Percentiles rank a stretch among this genome's conserved stretches.
phyloP scores from a whole-genome alignment of 306 rosid genomes.

The Datisca glomerata region DNA sequence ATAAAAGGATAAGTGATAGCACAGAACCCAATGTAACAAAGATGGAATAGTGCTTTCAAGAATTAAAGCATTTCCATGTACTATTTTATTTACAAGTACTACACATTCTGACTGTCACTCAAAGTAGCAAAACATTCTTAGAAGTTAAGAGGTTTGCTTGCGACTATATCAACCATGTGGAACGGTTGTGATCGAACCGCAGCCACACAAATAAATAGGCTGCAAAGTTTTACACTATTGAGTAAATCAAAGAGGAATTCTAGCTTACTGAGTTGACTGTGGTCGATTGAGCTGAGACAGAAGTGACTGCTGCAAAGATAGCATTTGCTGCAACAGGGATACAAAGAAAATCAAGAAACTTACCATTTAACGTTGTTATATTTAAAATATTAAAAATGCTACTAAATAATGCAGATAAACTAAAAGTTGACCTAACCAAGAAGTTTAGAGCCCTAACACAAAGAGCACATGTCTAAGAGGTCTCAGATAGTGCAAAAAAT shows the following conservation, averaged over 20 bases:
- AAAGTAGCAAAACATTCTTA: too few species aligned
- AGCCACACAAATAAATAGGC: background rate
- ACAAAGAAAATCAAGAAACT: background rate
- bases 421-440: background rate
- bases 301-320: constrained; percentile 53
- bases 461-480: too few species aligned
- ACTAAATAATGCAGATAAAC: background rate
- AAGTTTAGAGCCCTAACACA: background rate
- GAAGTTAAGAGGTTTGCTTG: too few species aligned
- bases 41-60: too few species aligned
- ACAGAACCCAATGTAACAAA: too few species aligned
- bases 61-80: too few species aligned
- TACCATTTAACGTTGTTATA: background rate
- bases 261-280: constrained; percentile 63
- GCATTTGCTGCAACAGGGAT: constrained; percentile 39
- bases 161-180: too few species aligned
- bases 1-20: too few species aligned
- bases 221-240: background rate
- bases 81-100: too few species aligned
- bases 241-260: constrained; percentile 7
- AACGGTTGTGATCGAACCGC: too few species aligned
- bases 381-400: background rate
- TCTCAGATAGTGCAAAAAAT: too few species aligned
- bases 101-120: too few species aligned
- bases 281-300: constrained; percentile 47